These are phyloP conservation scores for Aspergillus luchuensis DNA, from an alignment of 2,329 filamentous ascomycete genomes.

Conservation along the genomic window DNA sequence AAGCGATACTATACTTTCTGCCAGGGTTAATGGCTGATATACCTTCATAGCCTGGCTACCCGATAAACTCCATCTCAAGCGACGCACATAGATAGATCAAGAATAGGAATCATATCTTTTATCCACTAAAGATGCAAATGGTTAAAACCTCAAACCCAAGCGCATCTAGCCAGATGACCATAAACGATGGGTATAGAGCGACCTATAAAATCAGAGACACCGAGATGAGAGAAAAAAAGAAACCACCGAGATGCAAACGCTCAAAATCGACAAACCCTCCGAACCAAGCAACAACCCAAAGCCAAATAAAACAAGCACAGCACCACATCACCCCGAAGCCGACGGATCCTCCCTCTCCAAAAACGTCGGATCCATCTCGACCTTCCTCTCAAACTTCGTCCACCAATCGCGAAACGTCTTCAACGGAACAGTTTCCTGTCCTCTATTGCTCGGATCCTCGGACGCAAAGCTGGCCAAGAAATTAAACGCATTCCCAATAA, in stretches of 20 bases:
- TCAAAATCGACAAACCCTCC: background rate
- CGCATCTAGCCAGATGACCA: background rate
- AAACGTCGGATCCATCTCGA: conserved; percentile 85
- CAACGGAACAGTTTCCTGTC: conserved; percentile 85
- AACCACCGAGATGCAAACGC: background rate
- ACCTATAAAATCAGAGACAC: background rate
- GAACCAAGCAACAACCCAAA: background rate
- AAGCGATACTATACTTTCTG: background rate
- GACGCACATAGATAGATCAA: background rate
- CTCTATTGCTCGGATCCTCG: conserved; percentile 54
- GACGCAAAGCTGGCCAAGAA: conserved; percentile 86
- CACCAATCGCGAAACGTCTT: conserved; percentile 98
- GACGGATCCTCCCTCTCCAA: conserved; percentile 69
- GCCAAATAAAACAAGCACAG: background rate
- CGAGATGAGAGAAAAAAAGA: background rate
- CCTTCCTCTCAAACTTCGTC: conserved; percentile 87
- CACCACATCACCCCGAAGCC: conserved; percentile 21
- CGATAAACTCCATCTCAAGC: background rate
- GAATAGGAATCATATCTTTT: background rate
- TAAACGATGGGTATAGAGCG: background rate
- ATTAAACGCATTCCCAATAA: conserved; percentile 97
- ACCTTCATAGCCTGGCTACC: background rate
- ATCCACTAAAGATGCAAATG: background rate
- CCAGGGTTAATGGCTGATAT: background rate
- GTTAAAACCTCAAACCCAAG: background rate